These are phyloP conservation scores for Canavalia ensiformis DNA, from an alignment of 306 rosid genomes.

Conservation along the genomic window DNA sequence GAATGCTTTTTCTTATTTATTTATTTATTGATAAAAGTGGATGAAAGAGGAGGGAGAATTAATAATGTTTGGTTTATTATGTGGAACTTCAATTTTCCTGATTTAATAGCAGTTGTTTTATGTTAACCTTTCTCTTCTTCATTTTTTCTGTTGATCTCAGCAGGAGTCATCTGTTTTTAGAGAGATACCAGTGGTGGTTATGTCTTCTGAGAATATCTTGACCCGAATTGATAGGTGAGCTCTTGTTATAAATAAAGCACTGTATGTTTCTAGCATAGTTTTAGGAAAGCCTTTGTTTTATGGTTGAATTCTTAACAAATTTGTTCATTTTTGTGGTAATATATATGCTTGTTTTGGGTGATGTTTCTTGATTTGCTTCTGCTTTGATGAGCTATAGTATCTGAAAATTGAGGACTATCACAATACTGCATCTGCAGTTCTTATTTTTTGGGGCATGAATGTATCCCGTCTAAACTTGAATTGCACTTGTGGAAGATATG, in stretches of 20 bases:
- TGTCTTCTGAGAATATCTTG: conserved; percentile 92
- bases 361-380: conserved; percentile 34
- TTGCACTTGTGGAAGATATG: neutral
- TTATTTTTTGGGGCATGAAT: neutral
- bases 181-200: conserved; percentile 94
- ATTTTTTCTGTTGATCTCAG: conserved; percentile 42
- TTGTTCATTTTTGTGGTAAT: conserved; percentile 16
- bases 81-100: neutral
- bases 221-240: conserved; percentile 89
- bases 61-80: neutral
- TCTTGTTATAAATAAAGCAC: conserved; percentile 22
- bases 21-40: neutral
- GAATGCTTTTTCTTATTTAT: neutral
- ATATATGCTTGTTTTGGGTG: neutral
- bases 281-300: conserved; percentile 25
- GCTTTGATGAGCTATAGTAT: conserved; percentile 20
- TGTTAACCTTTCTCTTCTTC: neutral
- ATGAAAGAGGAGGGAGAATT: neutral
- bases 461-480: conserved; percentile 23
- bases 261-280: conserved; percentile 7
- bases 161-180: conserved; percentile 90
- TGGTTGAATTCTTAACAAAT: neutral
- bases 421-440: neutral
- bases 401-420: neutral
- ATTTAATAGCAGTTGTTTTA: neutral